phyloP scores from a whole-genome alignment of 192 early-diverging fungal genomes.

The Backusella mclennaniae region DNA sequence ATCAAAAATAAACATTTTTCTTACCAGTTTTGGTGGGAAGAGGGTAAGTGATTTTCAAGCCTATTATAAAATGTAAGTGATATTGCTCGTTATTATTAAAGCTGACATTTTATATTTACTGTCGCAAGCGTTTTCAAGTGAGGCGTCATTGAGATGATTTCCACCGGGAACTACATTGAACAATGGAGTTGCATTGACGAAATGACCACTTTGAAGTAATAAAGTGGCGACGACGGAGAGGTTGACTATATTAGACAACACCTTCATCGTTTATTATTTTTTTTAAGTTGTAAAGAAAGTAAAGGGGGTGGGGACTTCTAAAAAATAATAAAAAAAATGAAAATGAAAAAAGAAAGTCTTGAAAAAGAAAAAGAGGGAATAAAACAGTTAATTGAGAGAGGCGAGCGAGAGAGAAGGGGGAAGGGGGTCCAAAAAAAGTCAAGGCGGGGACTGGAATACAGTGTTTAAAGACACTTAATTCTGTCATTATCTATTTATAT shows the following conservation, averaged over 20 bases:
- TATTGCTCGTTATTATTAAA: background rate
- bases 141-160: conserved; percentile 4
- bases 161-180: conserved; percentile 1
- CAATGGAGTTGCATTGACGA: conserved; percentile 13
- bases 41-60: conserved; percentile 15
- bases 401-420: background rate
- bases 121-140: background rate
- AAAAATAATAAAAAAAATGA: background rate
- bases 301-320: background rate
- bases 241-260: background rate
- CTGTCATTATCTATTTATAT: conserved; percentile 15
- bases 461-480: background rate
- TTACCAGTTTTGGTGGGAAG: conserved; percentile 8
- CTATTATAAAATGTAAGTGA: conserved; percentile 1
- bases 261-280: conserved; percentile 12
- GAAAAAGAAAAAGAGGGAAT: conserved; percentile 1
- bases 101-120: background rate
- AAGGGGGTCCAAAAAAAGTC: background rate
- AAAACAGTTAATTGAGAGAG: background rate
- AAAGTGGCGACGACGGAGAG: conserved; percentile 11
- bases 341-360: background rate
- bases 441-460: background rate
- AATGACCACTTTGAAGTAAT: conserved; percentile 14
- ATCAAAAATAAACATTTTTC: background rate
- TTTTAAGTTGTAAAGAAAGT: conserved; percentile 6